Conservation (phyloP, 1,284 basidiomycete genomes). For the Butyriboletus appendiculatus region DNA sequence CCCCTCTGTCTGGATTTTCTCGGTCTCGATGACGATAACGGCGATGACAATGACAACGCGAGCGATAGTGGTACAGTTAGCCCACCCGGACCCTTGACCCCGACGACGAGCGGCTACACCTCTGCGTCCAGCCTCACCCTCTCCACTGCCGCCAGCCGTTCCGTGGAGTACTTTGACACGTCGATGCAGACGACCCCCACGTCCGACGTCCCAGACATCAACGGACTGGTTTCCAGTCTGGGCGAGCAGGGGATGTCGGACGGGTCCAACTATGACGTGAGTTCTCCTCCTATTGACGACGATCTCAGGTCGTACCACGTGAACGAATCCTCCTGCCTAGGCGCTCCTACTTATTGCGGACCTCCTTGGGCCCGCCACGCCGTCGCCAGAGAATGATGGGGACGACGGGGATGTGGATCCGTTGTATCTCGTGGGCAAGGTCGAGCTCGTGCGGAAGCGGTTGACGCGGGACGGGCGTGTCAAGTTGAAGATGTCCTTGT, state of each 20-base stretch:
- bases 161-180: slow-evolving; percentile 30
- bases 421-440: slow-evolving; percentile 53
- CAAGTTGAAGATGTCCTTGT: slow-evolving; percentile 73
- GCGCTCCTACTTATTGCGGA: slow-evolving; percentile 35
- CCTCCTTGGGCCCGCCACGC: slow-evolving; percentile 33
- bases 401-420: not conserved
- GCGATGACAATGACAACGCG: slow-evolving; percentile 21
- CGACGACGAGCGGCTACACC: slow-evolving; percentile 28
- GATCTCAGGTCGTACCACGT: slow-evolving; percentile 20
- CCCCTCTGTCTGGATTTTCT: slow-evolving; percentile 26
- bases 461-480: slow-evolving; percentile 70
- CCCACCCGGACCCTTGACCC: slow-evolving; percentile 35
- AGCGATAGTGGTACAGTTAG: slow-evolving; percentile 36
- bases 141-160: slow-evolving; percentile 25
- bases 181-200: slow-evolving; percentile 26
- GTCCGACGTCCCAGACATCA: slow-evolving; percentile 27
- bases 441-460: slow-evolving; percentile 68
- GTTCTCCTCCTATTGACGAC: slow-evolving; percentile 26
- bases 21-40: slow-evolving; percentile 20
- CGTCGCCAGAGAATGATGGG: slow-evolving; percentile 12
- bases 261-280: slow-evolving; percentile 37
- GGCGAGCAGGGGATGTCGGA: slow-evolving; percentile 31
- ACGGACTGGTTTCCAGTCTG: slow-evolving; percentile 27
- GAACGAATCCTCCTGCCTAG: slow-evolving; percentile 29
- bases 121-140: slow-evolving; percentile 33